phyloP scores from a whole-genome alignment of 139 green algal species.

The Asterochloris erici region DNA sequence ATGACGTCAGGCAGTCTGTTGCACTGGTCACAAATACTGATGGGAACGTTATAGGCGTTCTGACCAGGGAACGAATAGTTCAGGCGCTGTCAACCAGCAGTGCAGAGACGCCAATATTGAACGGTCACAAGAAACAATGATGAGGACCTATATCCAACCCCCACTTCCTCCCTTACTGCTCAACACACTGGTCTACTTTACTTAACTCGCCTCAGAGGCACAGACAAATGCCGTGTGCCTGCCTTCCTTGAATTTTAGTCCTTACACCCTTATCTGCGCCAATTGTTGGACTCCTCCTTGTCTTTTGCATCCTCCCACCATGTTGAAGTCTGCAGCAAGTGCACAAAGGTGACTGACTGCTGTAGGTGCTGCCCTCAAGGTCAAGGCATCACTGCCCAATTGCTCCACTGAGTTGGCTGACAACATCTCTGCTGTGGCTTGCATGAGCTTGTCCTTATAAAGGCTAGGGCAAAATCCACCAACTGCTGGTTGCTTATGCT shows the following conservation, averaged over 20 bases:
- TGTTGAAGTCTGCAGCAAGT: slow-evolving; percentile 54
- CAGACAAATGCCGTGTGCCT: too few relatives aligned
- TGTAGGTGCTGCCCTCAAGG: neutral
- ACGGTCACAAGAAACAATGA: too few relatives aligned
- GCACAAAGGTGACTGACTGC: neutral
- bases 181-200: too few relatives aligned
- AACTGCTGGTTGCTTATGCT: neutral
- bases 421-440: neutral
- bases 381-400: neutral
- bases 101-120: too few relatives aligned
- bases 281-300: slow-evolving; percentile 60
- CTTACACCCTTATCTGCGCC: slow-evolving; percentile 52
- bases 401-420: neutral
- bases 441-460: neutral
- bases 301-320: slow-evolving; percentile 88
- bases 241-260: neutral
- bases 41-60: slow-evolving; percentile 11
- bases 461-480: neutral
- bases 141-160: too few relatives aligned
- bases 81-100: neutral
- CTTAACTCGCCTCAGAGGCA: too few relatives aligned
- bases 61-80: slow-evolving; percentile 15
- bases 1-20: slow-evolving; percentile 12
- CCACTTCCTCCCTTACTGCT: too few relatives aligned
- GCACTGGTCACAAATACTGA: slow-evolving; percentile 13